These are phyloP conservation scores for Colletotrichum cereale DNA, from an alignment of 2,329 filamentous ascomycete genomes.

Conservation along the genomic window DNA sequence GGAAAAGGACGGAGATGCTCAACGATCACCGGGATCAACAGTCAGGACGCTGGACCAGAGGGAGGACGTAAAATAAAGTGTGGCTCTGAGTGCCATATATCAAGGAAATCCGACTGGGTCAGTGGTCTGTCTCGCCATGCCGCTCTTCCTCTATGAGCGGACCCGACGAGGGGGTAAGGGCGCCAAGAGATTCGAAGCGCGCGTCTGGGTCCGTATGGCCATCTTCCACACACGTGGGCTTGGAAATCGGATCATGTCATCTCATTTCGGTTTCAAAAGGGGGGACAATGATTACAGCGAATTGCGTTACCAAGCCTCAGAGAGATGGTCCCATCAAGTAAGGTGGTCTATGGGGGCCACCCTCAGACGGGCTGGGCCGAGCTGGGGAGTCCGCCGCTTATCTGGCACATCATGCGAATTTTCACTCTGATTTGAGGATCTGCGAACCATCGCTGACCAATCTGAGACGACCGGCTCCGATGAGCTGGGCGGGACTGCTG, in stretches of 20 bases:
- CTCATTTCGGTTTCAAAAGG: slow-evolving; percentile 36
- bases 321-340: slow-evolving; percentile 16
- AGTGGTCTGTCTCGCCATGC: neutral
- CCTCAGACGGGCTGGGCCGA: slow-evolving; percentile 30
- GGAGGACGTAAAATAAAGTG: neutral
- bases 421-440: slow-evolving; percentile 32
- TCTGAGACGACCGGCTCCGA: neutral
- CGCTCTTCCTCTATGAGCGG: neutral
- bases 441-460: slow-evolving; percentile 13
- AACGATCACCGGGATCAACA: slow-evolving; percentile 36
- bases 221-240: slow-evolving; percentile 24
- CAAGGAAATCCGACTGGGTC: neutral
- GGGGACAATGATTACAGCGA: slow-evolving; percentile 10
- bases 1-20: slow-evolving; percentile 3
- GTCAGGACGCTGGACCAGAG: neutral
- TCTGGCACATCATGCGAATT: neutral
- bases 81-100: slow-evolving; percentile 13
- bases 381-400: slow-evolving; percentile 7
- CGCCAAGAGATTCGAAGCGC: slow-evolving; percentile 29
- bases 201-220: slow-evolving; percentile 28
- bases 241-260: slow-evolving; percentile 39
- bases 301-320: slow-evolving; percentile 2
- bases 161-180: neutral
- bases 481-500: neutral
- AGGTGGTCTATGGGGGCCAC: slow-evolving; percentile 24